Evolutionary conservation across 164 flowering plant species (phyloP), one percentile per base, ranked within the genome.

Genomic region (Hamamelis virginiana): DNA sequence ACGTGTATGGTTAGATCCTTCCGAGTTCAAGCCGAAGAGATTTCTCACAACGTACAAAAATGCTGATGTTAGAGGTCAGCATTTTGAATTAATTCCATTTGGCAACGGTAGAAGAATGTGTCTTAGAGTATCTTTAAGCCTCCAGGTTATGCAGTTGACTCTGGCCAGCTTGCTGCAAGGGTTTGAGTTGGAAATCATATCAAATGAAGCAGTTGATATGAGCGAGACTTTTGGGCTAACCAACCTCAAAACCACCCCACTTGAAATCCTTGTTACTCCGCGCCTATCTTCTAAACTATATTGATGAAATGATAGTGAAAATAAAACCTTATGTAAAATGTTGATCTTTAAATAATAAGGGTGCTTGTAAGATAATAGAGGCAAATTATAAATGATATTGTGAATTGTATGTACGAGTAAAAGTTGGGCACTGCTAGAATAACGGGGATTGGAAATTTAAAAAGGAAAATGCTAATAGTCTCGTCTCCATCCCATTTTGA

Each of bases 231-330:
- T 68, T 14, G 80, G 85, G 3, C 0, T 77, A 3, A 59, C 69
- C 1, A 52, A 52, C n/a, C 25, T 25, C 19, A 79, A 72, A 53
- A 72, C 72, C 15, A 70, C 74, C 10, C 85, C 85, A n/a, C 73
- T 78, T 10, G 65, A 78, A 43, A 68, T 73, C 41, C 60, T 66
- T 11, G 8, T 59, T 46, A 27, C 62, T 0, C 81, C 84, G 1
- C 74, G 84, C 5, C 64, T 76, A 0, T 33, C 76, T 65, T 21
- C 48, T 15, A 4, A 25, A 3, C 55, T 76, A 8, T 72, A 65
- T 69, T 44, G 4, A 38, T 74, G 26, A 74, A 33, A 62, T 56
- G n/a, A n/a, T n/a, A n/a, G n/a, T n/a, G n/a, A n/a, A 2, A 33
- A 33, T 33, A 2, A 33, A 2, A 33, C 4, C 6, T 33, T 2